phyloP scores from a whole-genome alignment of 495 filamentous ascomycete species.

The Sabuloglossum arenarium region DNA sequence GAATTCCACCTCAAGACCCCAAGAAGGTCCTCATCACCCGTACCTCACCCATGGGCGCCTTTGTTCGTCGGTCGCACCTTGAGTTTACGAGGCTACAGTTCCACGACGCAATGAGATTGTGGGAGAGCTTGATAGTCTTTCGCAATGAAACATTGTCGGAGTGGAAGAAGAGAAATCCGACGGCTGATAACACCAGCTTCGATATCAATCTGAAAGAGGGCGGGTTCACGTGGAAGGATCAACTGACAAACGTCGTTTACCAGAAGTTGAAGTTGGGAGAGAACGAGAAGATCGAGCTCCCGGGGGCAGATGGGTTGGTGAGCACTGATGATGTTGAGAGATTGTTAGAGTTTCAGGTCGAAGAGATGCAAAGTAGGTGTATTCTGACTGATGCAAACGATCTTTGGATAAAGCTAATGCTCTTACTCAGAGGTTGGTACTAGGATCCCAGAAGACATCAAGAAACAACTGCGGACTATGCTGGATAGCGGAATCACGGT shows the following conservation, averaged over 20 bases:
- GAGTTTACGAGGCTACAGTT: conserved; percentile 72
- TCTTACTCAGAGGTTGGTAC: conserved; percentile 33
- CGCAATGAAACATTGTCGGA: conserved; percentile 47
- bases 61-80: conserved; percentile 51
- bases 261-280: conserved; percentile 27
- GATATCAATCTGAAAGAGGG: conserved; percentile 28
- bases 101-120: conserved; percentile 50
- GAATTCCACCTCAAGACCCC: conserved; percentile 15
- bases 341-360: conserved; percentile 70
- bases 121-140: conserved; percentile 61
- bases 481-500: conserved; percentile 41
- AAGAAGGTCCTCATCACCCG: conserved; percentile 19
- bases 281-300: conserved; percentile 10
- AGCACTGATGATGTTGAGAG: conserved; percentile 73
- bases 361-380: conserved; percentile 57
- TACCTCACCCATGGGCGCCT: conserved; percentile 68
- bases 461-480: conserved; percentile 39
- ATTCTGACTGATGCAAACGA: background rate
- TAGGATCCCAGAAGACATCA: conserved; percentile 49
- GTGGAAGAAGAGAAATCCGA: conserved; percentile 49
- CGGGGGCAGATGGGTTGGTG: conserved; percentile 16
- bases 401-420: background rate
- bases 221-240: conserved; percentile 24
- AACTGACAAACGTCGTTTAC: conserved; percentile 39
- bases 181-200: conserved; percentile 1